A percentile compares a stretch with the other conserved stretches of the same genome.
These are phyloP conservation scores for Jackrogersella multiformis DNA, from an alignment of 495 filamentous ascomycete species.

Conservation along the genomic window DNA sequence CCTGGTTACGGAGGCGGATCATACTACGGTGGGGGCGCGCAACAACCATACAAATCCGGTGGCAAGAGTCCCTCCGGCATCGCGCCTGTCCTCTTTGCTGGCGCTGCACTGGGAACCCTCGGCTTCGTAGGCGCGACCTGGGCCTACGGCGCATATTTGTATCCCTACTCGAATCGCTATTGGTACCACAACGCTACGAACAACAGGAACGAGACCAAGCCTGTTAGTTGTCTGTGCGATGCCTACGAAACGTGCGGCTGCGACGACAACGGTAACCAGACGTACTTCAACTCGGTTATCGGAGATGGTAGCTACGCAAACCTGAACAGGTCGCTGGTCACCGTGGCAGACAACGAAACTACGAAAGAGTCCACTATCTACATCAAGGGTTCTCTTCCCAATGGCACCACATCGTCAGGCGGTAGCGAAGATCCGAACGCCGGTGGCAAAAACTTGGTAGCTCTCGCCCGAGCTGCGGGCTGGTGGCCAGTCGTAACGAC, in stretches of 20 bases:
- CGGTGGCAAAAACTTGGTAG: conserved; percentile 47
- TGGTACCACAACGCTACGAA: conserved; percentile 66
- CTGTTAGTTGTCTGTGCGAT: conserved; percentile 79
- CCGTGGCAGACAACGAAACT: conserved; percentile 75
- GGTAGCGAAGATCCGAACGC: conserved; percentile 57
- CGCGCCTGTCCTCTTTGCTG: conserved; percentile 65
- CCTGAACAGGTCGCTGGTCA: conserved; percentile 70
- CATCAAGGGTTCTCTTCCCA: conserved; percentile 86
- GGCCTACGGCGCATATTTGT: conserved; percentile 74
- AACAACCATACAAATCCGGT: conserved; percentile 74
- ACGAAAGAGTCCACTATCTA: conserved; percentile 66
- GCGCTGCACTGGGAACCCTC: conserved; percentile 61
- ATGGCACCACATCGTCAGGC: conserved; percentile 77
- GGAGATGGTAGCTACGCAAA: conserved; percentile 69
- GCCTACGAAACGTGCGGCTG: conserved; percentile 79
- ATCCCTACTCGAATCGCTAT: conserved; percentile 71
- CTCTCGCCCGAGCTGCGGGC: conserved; percentile 59
- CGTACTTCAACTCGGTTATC: conserved; percentile 64
- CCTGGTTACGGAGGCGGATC: conserved; percentile 70
- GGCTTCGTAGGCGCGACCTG: conserved; percentile 66
- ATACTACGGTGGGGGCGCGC: conserved; percentile 83
- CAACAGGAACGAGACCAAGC: conserved; percentile 71
- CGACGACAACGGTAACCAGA: conserved; percentile 71
- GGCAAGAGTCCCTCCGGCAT: conserved; percentile 65
- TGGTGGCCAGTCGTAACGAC: conserved; percentile 69